Conservation (phyloP, 139 green algal species). For the Ettlia oleoabundans region DNA sequence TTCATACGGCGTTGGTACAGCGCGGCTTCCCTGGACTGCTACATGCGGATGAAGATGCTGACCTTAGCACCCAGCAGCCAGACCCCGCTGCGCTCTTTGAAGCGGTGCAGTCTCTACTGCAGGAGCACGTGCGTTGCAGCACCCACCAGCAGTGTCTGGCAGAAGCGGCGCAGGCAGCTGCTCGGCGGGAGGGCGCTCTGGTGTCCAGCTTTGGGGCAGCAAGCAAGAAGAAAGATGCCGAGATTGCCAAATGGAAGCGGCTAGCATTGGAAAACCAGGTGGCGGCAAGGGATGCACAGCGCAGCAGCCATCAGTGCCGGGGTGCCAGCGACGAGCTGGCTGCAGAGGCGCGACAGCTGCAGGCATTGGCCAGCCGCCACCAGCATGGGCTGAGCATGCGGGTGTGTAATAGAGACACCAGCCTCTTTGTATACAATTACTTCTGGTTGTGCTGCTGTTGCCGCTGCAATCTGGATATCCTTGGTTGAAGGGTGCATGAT, state of each 20-base stretch:
- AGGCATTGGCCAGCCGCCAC: conserved; percentile 7
- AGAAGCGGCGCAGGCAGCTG: neutral
- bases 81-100: neutral
- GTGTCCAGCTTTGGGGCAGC: conserved; percentile 10
- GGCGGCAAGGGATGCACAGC: conserved; percentile 3
- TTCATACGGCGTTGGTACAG: conserved; percentile 20
- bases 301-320: neutral
- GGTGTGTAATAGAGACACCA: conserved; percentile 9
- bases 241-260: conserved; percentile 36
- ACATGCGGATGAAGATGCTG: neutral
- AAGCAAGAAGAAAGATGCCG: conserved; percentile 8
- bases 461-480: too few relatives aligned
- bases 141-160: conserved; percentile 2
- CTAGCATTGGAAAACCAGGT: conserved; percentile 26
- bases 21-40: conserved; percentile 22
- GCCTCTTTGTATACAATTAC: neutral
- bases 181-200: conserved; percentile 16
- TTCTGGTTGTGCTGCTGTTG: neutral
- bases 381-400: conserved; percentile 9
- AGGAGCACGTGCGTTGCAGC: neutral
- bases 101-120: conserved; percentile 10
- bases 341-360: conserved; percentile 2
- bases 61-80: neutral
- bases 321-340: neutral
- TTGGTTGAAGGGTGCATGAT: too few relatives aligned